Evolutionary conservation across 306 rosid genomes (phyloP), one percentile per base, ranked within the genome.

Genomic region (Begonia peltatifolia): DNA sequence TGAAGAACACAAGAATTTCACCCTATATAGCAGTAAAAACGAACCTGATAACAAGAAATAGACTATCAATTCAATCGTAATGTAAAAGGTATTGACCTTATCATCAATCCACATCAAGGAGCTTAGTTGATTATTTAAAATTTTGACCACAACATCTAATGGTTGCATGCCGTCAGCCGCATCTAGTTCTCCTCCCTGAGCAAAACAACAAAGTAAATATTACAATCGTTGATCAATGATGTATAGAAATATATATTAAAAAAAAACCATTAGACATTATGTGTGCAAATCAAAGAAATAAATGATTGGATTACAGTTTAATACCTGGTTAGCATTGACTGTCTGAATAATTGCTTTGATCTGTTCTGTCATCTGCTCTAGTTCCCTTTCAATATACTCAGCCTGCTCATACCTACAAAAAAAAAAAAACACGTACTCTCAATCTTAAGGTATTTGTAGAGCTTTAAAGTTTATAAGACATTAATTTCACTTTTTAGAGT

Each of bases 81-180:
- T 25, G 35, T 25, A 25, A 25, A 25, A 46, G 12, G 15, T 43
- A 42, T 87, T 70, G 66, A 89, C 97, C 97, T 85, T 89, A 71
- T 89, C 97, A 67, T 89, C 97, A 54, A 85, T 85, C 97, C 97
- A 89, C 94, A 89, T 71, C 46, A 89, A 74, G 53, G 95, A 85
- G 62, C 94, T 85, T 15, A 89, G 81, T 67, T 89, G 97, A 72
- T 89, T 89, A 79, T 89, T 89, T 50, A 89, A 74, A 53, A 89
- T 85, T 62, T 81, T 76, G 55, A 89, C 94, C 2, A 89, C 97
- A 50, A 78, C 90, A 71, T 89, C 97, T 62, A 89, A 52, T 15
- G 97, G 97, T 59, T 75, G 66, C 75, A 76, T 74, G 54, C 87
- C 89, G 65, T 89, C 94, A 10, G 61, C 65, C 35, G 74, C 65